Evolutionary conservation across 1,284 basidiomycete species (phyloP).

Genomic region (Ustilago nuda): DNA sequence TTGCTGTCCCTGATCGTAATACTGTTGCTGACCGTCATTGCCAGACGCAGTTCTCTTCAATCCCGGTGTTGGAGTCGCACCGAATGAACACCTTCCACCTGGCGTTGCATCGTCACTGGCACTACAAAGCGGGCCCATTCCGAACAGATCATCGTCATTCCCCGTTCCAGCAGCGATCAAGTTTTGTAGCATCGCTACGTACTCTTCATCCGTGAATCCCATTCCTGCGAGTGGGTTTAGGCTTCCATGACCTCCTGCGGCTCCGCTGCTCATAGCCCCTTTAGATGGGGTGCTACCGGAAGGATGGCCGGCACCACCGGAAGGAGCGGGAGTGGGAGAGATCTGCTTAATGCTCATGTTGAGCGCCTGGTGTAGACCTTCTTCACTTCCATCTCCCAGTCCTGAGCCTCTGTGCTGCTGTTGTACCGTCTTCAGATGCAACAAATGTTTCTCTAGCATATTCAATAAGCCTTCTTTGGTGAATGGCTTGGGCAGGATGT

Average conservation of each 20-base stretch:
- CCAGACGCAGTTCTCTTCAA: slow-evolving; percentile 5
- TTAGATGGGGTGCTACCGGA: neutral
- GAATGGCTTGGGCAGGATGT: slow-evolving; percentile 96
- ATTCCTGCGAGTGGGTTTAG: slow-evolving; percentile 61
- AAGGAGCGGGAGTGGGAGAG: slow-evolving; percentile 4
- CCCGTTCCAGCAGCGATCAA: slow-evolving; percentile 55
- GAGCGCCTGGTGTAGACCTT: neutral
- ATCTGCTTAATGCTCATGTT: slow-evolving; percentile 12
- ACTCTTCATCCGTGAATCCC: slow-evolving; percentile 66
- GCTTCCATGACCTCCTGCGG: slow-evolving; percentile 23
- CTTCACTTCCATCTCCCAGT: slow-evolving; percentile 4
- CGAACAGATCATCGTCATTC: slow-evolving; percentile 37
- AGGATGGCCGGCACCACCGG: neutral
- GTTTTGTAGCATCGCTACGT: slow-evolving; percentile 65
- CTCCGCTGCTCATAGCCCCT: slow-evolving; percentile 5
- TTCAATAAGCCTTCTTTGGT: slow-evolving; percentile 88
- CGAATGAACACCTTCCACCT: neutral
- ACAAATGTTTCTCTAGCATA: slow-evolving; percentile 96
- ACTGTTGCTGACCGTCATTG: neutral
- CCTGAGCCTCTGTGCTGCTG: slow-evolving; percentile 16
- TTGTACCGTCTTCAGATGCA: slow-evolving; percentile 90
- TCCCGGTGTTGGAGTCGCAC: neutral
- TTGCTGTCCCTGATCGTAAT: neutral
- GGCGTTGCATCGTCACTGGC: neutral
- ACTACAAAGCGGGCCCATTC: neutral